phyloP scores from a whole-genome alignment of 169 alveolate species.

The Plasmodium vivax region DNA sequence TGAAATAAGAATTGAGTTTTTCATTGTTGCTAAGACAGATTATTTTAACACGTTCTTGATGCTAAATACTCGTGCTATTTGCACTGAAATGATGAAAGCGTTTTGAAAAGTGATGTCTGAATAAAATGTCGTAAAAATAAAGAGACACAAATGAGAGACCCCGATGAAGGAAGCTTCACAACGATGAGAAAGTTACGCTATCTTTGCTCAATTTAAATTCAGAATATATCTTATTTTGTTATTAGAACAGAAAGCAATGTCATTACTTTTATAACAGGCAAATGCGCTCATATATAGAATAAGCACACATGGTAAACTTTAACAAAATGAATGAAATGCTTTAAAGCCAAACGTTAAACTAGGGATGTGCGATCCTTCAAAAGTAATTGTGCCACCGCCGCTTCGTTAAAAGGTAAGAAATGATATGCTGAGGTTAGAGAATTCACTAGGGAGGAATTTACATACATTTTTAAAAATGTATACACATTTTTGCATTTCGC shows the following conservation, averaged over 20 bases:
- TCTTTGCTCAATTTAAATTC: not conserved
- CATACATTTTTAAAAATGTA: not conserved
- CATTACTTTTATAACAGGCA: not conserved
- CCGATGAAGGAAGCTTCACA: not conserved
- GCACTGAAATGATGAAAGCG: not conserved
- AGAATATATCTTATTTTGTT: not conserved
- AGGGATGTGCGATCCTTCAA: not conserved
- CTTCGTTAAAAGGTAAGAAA: not conserved
- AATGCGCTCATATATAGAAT: not conserved
- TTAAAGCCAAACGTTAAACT: not conserved
- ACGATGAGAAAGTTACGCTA: not conserved
- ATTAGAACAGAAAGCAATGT: not conserved
- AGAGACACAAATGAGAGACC: not conserved
- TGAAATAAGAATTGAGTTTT: not conserved
- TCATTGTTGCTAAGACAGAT: not conserved
- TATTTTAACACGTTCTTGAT: not conserved
- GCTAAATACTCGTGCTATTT: not conserved
- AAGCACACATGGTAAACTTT: not conserved
- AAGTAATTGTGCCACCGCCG: not conserved
- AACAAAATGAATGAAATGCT: not conserved
- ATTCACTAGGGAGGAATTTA: not conserved
- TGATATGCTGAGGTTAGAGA: not conserved
- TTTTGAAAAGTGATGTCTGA: not conserved
- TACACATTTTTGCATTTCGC: not conserved
- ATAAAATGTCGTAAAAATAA: conserved; percentile 11